A percentile compares a stretch with the other conserved stretches of the same genome.
phyloP scores from a whole-genome alignment of 495 filamentous ascomycete species.

The Margaritispora aquatica region DNA sequence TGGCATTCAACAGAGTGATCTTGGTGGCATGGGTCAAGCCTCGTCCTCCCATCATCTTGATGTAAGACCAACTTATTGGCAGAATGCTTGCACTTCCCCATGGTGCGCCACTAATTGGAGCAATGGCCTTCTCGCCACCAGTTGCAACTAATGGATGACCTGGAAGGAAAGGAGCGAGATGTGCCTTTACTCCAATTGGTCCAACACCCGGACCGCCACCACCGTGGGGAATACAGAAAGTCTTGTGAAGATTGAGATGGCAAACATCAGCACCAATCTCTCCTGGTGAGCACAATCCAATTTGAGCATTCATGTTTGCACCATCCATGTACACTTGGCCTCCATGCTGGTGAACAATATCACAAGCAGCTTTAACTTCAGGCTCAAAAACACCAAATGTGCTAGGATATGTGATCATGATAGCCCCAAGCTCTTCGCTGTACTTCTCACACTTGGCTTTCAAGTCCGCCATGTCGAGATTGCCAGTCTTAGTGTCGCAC shows the following conservation, averaged over 20 bases:
- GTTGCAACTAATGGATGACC: slow-evolving; percentile 59
- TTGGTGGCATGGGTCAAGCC: slow-evolving; percentile 94
- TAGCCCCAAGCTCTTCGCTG: slow-evolving; percentile 78
- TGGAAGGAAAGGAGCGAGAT: slow-evolving; percentile 75
- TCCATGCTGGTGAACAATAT: slow-evolving; percentile 80
- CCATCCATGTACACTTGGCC: slow-evolving; percentile 99
- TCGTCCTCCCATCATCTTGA: slow-evolving; percentile 86
- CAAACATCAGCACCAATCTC: slow-evolving; percentile 98
- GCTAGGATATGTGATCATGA: slow-evolving; percentile 98
- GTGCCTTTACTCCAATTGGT: slow-evolving; percentile 85
- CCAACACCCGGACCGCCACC: slow-evolving; percentile 94
- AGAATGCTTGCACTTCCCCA: slow-evolving; percentile 92
- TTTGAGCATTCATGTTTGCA: slow-evolving; percentile 98
- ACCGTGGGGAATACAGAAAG: slow-evolving; percentile 98
- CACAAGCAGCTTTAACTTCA: slow-evolving; percentile 76
- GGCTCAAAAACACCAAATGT: slow-evolving; percentile 98
- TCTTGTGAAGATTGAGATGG: slow-evolving; percentile 98
- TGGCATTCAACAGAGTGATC: slow-evolving; percentile 91
- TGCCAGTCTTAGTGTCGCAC: slow-evolving; percentile 82
- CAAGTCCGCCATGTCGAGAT: slow-evolving; percentile 83
- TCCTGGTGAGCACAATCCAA: slow-evolving; percentile 92
- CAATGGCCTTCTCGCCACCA: slow-evolving; percentile 55
- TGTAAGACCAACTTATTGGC: slow-evolving; percentile 96
- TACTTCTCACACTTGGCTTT: slow-evolving; percentile 84
- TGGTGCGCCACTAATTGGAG: slow-evolving; percentile 78